Percentiles rank a stretch among this genome's conserved stretches.
Evolutionary conservation across 768 basidiomycete genomes (phyloP).

Genomic region (Rhizopogon vulgaris): DNA sequence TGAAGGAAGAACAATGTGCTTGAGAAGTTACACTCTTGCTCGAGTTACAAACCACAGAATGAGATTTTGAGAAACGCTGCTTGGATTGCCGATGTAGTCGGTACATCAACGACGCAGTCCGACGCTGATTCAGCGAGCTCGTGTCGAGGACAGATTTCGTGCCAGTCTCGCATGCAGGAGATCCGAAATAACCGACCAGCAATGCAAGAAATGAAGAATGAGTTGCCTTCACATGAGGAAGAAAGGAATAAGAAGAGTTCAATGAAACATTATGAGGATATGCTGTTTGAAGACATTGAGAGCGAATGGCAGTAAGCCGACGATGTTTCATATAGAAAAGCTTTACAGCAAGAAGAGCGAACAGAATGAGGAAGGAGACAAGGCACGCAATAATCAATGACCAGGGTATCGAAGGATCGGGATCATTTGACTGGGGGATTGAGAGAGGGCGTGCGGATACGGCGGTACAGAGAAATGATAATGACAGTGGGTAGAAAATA

Average conservation of each 20-base stretch:
- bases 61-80: constrained; percentile 4
- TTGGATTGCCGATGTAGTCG: constrained; percentile 5
- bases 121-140: constrained; percentile 3
- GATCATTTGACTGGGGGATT: not conserved
- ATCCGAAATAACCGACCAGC: constrained; percentile 24
- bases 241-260: not conserved
- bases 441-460: not conserved
- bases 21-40: constrained; percentile 4
- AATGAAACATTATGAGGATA: not conserved
- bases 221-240: not conserved
- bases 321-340: constrained; percentile 23
- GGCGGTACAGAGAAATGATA: not conserved
- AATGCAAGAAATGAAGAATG: constrained; percentile 9
- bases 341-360: constrained; percentile 16
- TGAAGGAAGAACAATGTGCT: constrained; percentile 1
- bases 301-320: constrained; percentile 21
- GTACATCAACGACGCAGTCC: constrained; percentile 5
- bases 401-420: not conserved
- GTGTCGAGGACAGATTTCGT: constrained; percentile 11
- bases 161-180: constrained; percentile 25
- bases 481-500: not conserved
- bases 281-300: constrained; percentile 1
- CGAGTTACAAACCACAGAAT: not conserved
- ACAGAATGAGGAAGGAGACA: constrained; percentile 12
- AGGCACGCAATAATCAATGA: constrained; percentile 11